Base-by-base conservation (phyloP, 2,329 filamentous ascomycete species). In the Trichoderma atrobrunneum region DNA sequence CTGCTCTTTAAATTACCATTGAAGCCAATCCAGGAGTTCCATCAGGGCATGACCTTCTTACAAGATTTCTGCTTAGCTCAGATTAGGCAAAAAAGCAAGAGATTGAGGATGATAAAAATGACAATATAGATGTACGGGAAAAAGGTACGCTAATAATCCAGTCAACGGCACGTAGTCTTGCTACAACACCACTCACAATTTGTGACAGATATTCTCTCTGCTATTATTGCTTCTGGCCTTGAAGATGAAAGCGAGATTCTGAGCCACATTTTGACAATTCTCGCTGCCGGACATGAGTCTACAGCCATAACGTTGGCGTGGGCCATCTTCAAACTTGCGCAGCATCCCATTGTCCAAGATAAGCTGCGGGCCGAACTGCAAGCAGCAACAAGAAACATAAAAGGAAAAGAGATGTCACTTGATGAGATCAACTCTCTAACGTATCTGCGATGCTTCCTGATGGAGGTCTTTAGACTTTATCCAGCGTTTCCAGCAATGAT, bases 241-340 rank as follows among this genome's bases (percentile, higher is more conserved):
- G 16, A 26, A 24, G 65, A 68, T 43, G 65, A 68, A 39, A 36
- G 16, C 7, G 65, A 68, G 32, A 57, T 68, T 14, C 48, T 59
- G 14, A 68, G 54, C 30, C 65, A 68, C n/a, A 57, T 60, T 7
- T 43, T 68, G 30, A 68, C 65, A 28, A 60, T 68, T 26, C 11
- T 68, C 21, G 65, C 48, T n/a, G 65, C 65, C 24, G 65, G 65
- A 7, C 48, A 68, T 59, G 65, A 68, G n/a, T 68, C 65, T 43
- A 68, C 54, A 28, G 65, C 65, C 21, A 59, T 68, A 18, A 68
- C 65, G 2, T 36, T 68, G 5, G 48, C 48, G 30, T 68, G 65
- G 65, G 48, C 65, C 5, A 56, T 68, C 10, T 57, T 68, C 11
- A 68, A 68, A 56, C 65, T 68, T 4, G 65, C 65, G 30, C 65